Evolutionary conservation across 306 rosid genomes (phyloP).

Genomic region (Vicia villosa): DNA sequence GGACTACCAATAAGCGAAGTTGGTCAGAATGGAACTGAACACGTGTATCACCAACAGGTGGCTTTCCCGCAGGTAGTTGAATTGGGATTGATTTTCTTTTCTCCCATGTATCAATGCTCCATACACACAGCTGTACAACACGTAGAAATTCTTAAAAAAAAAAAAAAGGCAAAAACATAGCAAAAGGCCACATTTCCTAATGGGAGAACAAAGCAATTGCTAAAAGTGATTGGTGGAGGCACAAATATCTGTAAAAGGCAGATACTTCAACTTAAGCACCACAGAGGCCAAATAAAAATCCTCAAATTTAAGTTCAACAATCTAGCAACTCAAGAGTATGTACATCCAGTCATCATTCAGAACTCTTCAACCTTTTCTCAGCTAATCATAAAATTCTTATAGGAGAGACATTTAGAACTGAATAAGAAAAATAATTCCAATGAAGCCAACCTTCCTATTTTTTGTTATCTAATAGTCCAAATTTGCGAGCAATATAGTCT

Average conservation of each 20-base stretch:
- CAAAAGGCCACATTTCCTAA: background rate
- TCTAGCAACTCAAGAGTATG: conserved; percentile 18
- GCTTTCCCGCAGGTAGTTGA: conserved; percentile 71
- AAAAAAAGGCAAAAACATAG: conserved; percentile 18
- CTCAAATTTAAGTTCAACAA: conserved; percentile 10
- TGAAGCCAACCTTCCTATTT: background rate
- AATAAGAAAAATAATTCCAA: conserved; percentile 7
- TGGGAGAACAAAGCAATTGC: conserved; percentile 14
- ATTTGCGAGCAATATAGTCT: conserved; percentile 2
- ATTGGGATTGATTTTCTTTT: conserved; percentile 72
- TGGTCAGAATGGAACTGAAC: conserved; percentile 85
- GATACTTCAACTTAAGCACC: conserved; percentile 12
- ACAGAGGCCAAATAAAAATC: background rate
- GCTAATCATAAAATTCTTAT: background rate
- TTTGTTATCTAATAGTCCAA: background rate
- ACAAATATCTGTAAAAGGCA: background rate
- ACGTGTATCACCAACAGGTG: conserved; percentile 72
- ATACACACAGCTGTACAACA: conserved; percentile 68
- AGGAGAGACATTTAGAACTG: background rate
- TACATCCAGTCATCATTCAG: conserved; percentile 12
- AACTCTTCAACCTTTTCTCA: background rate
- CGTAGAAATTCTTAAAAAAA: conserved; percentile 30
- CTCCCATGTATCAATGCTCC: conserved; percentile 97
- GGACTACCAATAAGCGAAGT: conserved; percentile 69
- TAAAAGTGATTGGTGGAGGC: background rate